Evolutionary conservation across 768 basidiomycete species (phyloP), one percentile per base, ranked within the genome.

Genomic region (Rhodotorula taiwanensis): DNA sequence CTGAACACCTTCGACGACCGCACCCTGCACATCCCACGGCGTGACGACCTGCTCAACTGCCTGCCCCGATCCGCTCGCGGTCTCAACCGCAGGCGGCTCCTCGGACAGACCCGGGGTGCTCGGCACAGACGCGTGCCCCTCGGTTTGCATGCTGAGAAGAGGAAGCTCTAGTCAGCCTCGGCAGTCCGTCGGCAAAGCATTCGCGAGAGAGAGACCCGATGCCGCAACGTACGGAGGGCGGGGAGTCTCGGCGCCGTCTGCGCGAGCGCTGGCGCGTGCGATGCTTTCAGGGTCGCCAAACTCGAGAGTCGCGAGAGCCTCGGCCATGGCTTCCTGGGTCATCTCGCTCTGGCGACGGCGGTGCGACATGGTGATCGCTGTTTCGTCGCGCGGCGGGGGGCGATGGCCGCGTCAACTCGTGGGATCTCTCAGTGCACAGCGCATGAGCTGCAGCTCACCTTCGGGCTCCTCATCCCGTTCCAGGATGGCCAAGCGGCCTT

Each of bases 1-100:
- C 78, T 95, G 86, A 72, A 87, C 86, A 58, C 95, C 95, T 71
- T 95, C 90, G 27, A 78, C 81, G 15, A 95, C 86, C 33, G 84
- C 86, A 55, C 94, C 95, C 70, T 94, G 87, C 11, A 98, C 95
- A 70, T 97, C 91, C 89, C 95, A 99, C 21, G 95, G 95, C 1
- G 95, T 98, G 49, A 99, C 69, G 27, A 66, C 62, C 62, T 72
- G 70, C n/a, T 63, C 68, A 16, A 14, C 49, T 1, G 10, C 52
- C 30, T 49, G 47, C 28, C 45, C 49, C 14, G 57, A 50, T 11
- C 47, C 65, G 30, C 52, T 43, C 14, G 41, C 56, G 13, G 41
- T 31, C 20, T 59, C 57, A 15, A 62, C 47, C 16, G 60, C 60
- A 28, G 53, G 30, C n/a, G 65, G 56, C 49, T 66, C 60, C 42